Evolutionary conservation across 1,284 basidiomycete species (phyloP), one percentile per base, ranked within the genome.

Genomic region (Ceratobasidium sp.): DNA sequence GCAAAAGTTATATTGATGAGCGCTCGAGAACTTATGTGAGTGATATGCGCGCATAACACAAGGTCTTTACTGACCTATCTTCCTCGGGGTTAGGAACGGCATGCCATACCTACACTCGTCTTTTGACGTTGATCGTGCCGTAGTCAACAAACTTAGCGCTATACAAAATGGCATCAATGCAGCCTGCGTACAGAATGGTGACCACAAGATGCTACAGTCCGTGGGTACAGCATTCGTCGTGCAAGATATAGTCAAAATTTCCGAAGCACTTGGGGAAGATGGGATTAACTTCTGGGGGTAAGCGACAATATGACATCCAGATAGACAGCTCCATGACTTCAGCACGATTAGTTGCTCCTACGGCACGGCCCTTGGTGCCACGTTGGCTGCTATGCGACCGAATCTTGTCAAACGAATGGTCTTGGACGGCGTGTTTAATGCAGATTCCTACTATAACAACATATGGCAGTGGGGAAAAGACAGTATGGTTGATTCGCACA

Each of bases 361-460:
- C 45, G 76, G 78, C 0, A 78, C 77, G 1, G 75, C 76, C 36
- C 73, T 79, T 3, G 78, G 78, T 6, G 76, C 78, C 1, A 78
- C 76, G 0, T 78, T 79, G 53, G 73, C 76, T 3, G 78, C 78
- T 4, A 78, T 79, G 78, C 77, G 76, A 59, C 78, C 78, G 0
- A 76, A 78, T 9, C 69, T 71, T 1, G 78, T 79, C 10, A 75
- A 73, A 21, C 74, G 75, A 18, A 53, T 79, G 71, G 72, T 78
- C 10, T 74, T 78, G 1, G 78, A 79, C 64, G 78, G 78, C 1
- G 76, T 78, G 0, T 67, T 62, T 1, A 71, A 77, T 39, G 34
- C 74, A 1, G 53, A 65, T 6, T 26, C 41, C 0, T 77, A 77
- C 72, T 73, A 67, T n/a, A 69, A 53, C 16, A 48, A 76, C 71